Percentiles rank a stretch among this genome's conserved stretches.
Conservation (phyloP, 331 rosid genomes). For the Telfairia occidentalis region DNA sequence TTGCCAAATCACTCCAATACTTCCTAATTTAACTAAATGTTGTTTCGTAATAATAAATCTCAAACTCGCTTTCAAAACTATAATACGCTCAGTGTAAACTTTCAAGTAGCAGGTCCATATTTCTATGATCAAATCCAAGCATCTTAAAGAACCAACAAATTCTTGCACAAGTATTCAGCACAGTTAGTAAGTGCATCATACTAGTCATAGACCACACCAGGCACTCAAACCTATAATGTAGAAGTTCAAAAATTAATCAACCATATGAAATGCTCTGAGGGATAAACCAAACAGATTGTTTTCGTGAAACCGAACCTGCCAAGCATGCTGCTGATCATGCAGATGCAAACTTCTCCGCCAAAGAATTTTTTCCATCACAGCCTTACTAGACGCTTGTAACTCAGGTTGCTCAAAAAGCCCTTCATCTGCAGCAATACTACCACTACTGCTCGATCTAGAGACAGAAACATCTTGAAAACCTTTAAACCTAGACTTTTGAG, state of each 20-base stretch:
- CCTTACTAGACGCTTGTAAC: conserved; percentile 46
- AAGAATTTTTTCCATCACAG: conserved; percentile 42
- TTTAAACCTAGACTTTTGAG: conserved; percentile 47
- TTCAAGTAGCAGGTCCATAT: background rate
- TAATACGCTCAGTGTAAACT: background rate
- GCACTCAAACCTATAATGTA: background rate
- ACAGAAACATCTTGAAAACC: conserved; percentile 36
- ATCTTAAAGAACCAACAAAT: background rate
- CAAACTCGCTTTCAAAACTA: background rate
- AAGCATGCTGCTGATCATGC: conserved; percentile 56
- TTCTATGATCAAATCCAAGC: background rate
- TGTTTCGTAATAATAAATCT: background rate
- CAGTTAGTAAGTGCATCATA: background rate
- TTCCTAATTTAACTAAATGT: conserved; percentile 8
- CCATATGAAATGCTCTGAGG: background rate
- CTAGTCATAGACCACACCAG: background rate
- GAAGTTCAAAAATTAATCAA: background rate
- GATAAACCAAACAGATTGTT: background rate
- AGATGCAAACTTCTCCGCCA: conserved; percentile 49
- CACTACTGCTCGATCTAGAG: conserved; percentile 59
- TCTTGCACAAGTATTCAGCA: background rate
- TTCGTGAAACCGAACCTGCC: conserved; percentile 53
- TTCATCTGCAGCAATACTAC: conserved; percentile 64
- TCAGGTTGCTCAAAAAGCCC: conserved; percentile 83
- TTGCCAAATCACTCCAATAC: background rate